Evolutionary conservation across 345 rosid species (phyloP), one percentile per base, ranked within the genome.

Genomic region (Carallia brachiata): DNA sequence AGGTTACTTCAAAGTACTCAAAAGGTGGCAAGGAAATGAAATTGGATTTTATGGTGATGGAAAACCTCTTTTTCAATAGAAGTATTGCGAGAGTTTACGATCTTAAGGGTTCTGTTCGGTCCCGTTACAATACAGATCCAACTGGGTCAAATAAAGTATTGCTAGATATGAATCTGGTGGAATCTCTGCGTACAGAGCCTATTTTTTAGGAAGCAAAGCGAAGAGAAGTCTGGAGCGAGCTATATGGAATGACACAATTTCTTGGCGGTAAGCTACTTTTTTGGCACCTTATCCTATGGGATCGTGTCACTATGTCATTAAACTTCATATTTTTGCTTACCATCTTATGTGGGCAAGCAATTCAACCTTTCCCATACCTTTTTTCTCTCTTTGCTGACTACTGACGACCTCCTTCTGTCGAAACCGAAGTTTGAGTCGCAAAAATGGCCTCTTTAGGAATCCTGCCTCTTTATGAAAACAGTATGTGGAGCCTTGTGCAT

Each of bases 1-100:
- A 95, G 99, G 98, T 96, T 37, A 88, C 88, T 6, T 81, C 86
- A n/a, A 92, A 88, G 82, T 82, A 90, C 75, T 76, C 80, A 36
- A 89, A 81, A 80, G 92, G 98, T 68, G 95, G 97, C 61, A 96
- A 84, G 78, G 99, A 96, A 78, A 89, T 76, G 28, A 96, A 92
- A 81, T 89, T 92, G 91, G 97, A 96, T 81, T 57, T 92, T 56
- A 89, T 90, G 94, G 98, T 92, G 72, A 96, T 96, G 98, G 99
- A 90, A 87, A 96, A 96, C 78, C 99, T 96, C 47, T 92, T 96
- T 73, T 96, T 79, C 65, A 80, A 80, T 61, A 88, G 99, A 83
- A 88, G 57, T 37, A 87, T 96, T 66, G 82, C 87, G 0, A 87
- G 86, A 73, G 86, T 92, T 19, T 96, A 96, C 63, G 99, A 96